These are phyloP conservation scores for barley (Hordeum vulgare) DNA, from an alignment of 176 grass and related monocot species.

Conservation along the genomic window MorexV3_pseudomolecules_assembly NC_058521.1:585349352-585349851, in stretches of 20 bases:
- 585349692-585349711: conserved; percentile 95
- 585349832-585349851: conserved; percentile 68
- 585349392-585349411: conserved; percentile 81
- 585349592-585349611: conserved; percentile 84
- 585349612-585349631: conserved; percentile 73
- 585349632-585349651: conserved; percentile 82
- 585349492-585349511: conserved; percentile 83
- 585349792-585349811: conserved; percentile 81
- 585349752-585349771: conserved; percentile 77
- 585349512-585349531: conserved; percentile 81
- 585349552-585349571: conserved; percentile 86
- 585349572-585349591: conserved; percentile 93
- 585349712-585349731: conserved; percentile 88
- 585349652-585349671: conserved; percentile 86
- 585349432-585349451: conserved; percentile 71
- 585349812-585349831: conserved; percentile 79
- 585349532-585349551: conserved; percentile 69
- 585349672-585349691: conserved; percentile 95
- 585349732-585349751: conserved; percentile 74
- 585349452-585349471: conserved; percentile 88
- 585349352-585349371: conserved; percentile 89
- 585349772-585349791: conserved; percentile 79
- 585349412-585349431: conserved; percentile 82
- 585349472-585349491: conserved; percentile 82
- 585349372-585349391: conserved; percentile 69